A percentile compares a stretch with the other conserved stretches of the same genome.
phyloP scores from a whole-genome alignment of 805 yeast genomes.

The Candida awuae region DNA sequence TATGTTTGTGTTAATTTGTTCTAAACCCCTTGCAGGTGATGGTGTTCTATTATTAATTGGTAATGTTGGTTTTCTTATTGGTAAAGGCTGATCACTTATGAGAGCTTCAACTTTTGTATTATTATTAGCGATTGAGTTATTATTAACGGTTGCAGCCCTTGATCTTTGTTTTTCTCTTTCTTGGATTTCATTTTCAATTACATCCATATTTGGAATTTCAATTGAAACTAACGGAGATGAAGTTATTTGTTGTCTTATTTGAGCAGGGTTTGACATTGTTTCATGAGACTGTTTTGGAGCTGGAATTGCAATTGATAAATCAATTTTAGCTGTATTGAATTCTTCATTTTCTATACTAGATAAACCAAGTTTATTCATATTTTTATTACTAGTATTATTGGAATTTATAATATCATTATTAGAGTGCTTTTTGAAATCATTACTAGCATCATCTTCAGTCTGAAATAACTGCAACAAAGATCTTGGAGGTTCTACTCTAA shows the following conservation, averaged over 20 bases:
- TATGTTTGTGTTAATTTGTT: constrained; percentile 12
- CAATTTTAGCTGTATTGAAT: background rate
- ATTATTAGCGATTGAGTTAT: background rate
- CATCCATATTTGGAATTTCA: constrained; percentile 64
- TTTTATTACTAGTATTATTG: constrained; percentile 2
- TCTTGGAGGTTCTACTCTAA: constrained; percentile 54
- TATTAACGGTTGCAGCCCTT: constrained; percentile 24
- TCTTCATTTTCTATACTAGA: constrained; percentile 1
- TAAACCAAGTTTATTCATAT: background rate
- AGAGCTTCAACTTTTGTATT: constrained; percentile 3
- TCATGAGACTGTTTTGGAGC: constrained; percentile 2
- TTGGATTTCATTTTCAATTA: constrained; percentile 8
- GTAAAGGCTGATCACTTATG: constrained; percentile 14
- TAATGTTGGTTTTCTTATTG: constrained; percentile 30
- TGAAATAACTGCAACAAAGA: constrained; percentile 67
- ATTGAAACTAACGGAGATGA: constrained; percentile 49
- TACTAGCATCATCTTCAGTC: constrained; percentile 32
- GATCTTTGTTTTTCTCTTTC: constrained; percentile 20
- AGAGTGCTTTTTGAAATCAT: constrained; percentile 11
- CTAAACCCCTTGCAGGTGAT: constrained; percentile 35
- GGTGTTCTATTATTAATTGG: constrained; percentile 35
- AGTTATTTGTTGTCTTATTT: constrained; percentile 2
- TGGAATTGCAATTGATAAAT: constrained; percentile 1
- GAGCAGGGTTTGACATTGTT: background rate
- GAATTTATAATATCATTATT: background rate